A percentile compares a stretch with the other conserved stretches of the same genome.
Conservation (phyloP, 805 yeast genomes). For the Candida tallmaniae region DNA sequence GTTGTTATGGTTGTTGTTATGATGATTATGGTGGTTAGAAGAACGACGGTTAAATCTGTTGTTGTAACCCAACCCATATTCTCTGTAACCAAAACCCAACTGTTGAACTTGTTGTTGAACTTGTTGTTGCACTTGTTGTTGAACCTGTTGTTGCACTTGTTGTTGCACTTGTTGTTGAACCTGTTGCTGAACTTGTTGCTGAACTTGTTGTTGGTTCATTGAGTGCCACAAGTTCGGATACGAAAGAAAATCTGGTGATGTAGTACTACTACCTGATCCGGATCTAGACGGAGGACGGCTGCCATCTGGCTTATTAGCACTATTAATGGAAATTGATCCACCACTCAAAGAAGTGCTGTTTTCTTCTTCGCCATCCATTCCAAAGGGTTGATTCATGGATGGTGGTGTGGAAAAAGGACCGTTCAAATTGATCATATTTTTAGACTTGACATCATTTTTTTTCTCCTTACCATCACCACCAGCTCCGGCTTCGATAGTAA, state of each 20-base stretch:
- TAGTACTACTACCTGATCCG: slow-evolving; percentile 1
- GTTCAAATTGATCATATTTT: slow-evolving; percentile 9
- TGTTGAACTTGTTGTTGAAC: slow-evolving; percentile 12
- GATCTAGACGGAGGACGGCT: slow-evolving; percentile 1
- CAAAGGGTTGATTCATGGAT: slow-evolving; percentile 10
- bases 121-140: slow-evolving; percentile 10
- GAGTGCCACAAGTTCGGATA: slow-evolving; percentile 1
- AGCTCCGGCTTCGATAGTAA: not conserved
- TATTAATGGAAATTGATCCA: not conserved
- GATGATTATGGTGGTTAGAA: not conserved
- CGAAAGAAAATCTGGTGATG: slow-evolving; percentile 1
- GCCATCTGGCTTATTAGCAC: not conserved
- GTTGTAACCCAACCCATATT: slow-evolving; percentile 1
- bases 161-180: slow-evolving; percentile 12
- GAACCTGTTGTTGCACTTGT: slow-evolving; percentile 12
- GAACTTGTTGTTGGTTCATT: slow-evolving; percentile 8
- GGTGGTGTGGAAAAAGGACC: slow-evolving; percentile 23
- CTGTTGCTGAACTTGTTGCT: slow-evolving; percentile 11
- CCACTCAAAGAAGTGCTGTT: too few relatives aligned
- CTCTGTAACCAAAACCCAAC: not conserved
- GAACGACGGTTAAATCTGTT: slow-evolving; percentile 8
- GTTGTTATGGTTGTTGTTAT: too few relatives aligned
- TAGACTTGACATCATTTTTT: not conserved
- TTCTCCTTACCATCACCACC: not conserved
- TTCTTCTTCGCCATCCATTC: not conserved